Conservation (phyloP, 225 moss, liverwort and hornwort species). For the Neckera pumila region DNA sequence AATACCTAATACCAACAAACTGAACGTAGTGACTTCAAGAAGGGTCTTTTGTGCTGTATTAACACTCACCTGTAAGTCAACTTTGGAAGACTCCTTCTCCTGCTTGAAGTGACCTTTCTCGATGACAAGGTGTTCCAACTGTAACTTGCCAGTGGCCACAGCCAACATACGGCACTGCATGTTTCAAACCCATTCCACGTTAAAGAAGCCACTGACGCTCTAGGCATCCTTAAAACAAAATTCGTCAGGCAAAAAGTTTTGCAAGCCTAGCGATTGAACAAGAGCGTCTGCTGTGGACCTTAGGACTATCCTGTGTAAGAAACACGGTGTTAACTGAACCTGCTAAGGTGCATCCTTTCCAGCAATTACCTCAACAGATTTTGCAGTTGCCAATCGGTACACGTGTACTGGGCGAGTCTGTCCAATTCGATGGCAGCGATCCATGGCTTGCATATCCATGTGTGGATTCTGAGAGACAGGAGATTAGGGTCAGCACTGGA, state of each 20-base stretch:
- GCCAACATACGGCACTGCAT: conserved; percentile 72
- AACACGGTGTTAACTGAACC: neutral
- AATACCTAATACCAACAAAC: neutral
- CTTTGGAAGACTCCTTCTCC: conserved; percentile 64
- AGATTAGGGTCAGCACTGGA: neutral
- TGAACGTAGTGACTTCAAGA: too few relatives aligned
- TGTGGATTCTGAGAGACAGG: conserved; percentile 67
- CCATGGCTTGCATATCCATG: conserved; percentile 98
- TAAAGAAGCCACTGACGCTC: neutral
- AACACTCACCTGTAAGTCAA: conserved; percentile 50
- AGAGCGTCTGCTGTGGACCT: neutral
- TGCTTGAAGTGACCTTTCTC: conserved; percentile 97
- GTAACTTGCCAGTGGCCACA: conserved; percentile 81
- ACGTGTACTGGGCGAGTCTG: conserved; percentile 94
- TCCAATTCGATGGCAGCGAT: conserved; percentile 95
- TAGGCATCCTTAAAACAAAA: neutral
- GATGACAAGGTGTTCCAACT: conserved; percentile 90
- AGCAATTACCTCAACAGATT: conserved; percentile 62
- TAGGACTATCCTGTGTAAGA: neutral
- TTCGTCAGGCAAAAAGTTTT: neutral
- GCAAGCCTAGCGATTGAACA: neutral
- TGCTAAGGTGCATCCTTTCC: neutral
- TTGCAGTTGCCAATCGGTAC: conserved; percentile 77
- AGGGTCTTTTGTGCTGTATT: neutral
- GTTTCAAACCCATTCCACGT: neutral